Base-by-base conservation (phyloP, 129 eudicot genomes). In the Apium graveolens region DNA sequence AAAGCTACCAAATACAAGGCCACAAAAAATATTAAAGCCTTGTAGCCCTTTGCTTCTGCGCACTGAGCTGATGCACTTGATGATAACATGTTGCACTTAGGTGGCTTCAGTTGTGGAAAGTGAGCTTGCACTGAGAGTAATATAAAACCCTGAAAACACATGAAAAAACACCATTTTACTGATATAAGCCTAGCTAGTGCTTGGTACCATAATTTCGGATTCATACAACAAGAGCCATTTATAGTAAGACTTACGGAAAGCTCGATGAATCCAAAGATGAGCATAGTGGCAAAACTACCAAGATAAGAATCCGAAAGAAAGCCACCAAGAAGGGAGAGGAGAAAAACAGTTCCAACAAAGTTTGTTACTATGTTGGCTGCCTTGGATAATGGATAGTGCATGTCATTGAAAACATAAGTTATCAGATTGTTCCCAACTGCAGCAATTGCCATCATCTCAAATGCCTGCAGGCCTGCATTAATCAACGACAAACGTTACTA, bases 401-500 rank as follows among this genome's bases (percentile, higher is more conserved):
- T 91, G 80, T 89, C 97, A 60, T 89, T 87, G 78, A 91, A 91
- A 32, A 91, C 94, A 71, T 91, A 91, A 20, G 94, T 91, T 13
- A 91, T 91, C 68, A 91, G 90, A 79, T 91, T 91, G 81, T 87
- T 91, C 74, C 97, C 97, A 69, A 91, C 94, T 0, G 92, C 97
- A 8, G 97, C 97, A 62, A 91, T 86, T 68, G 94, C 97, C 94
- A 89, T 91, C 94, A 91, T 91, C 86, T 91, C 97, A 65, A 91
- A 91, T 37, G 92, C 90, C 71, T 89, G 97, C 31, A 91, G 88
- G 27, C 92, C 97, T 89, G 86, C 66, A 75, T 76, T 73, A 62
- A 9, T 63, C 76, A 77, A 18, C 65, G 11, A 71, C 37, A 41
- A 78, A 60, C 2, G 26, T 60, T 55, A 9, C 0, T 8, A 55